A percentile compares a stretch with the other conserved stretches of the same genome.
Conservation (phyloP, 2,329 filamentous ascomycete species). For the Fusarium sp. region DNA sequence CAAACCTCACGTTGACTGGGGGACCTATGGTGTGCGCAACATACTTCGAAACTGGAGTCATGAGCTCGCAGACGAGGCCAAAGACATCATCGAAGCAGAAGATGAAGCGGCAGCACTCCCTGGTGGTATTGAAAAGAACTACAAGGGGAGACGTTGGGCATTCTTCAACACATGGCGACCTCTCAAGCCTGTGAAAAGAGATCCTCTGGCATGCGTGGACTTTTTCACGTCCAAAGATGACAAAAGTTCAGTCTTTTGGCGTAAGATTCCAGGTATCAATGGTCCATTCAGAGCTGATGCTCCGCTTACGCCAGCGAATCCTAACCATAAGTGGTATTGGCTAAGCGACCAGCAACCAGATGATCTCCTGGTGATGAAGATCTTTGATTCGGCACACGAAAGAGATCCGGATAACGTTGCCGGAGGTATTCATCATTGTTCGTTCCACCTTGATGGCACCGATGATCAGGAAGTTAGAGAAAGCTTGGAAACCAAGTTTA, state of each 20-base stretch:
- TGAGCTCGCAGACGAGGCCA: neutral
- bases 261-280: neutral
- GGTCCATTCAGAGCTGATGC: neutral
- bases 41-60: neutral
- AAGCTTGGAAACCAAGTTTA: neutral
- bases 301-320: neutral
- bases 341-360: neutral
- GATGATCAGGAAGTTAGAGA: neutral
- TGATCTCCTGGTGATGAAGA: neutral
- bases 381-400: neutral
- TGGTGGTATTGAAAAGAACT: neutral
- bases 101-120: neutral
- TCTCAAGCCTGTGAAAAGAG: neutral
- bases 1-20: neutral
- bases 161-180: neutral
- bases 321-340: conserved; percentile 2
- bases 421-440: neutral
- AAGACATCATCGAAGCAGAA: neutral
- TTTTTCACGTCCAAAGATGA: neutral
- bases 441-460: neutral
- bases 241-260: neutral
- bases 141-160: neutral
- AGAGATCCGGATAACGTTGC: neutral
- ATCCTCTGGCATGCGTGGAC: neutral
- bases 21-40: neutral